Conservation (phyloP, 2,329 filamentous ascomycete genomes). For the Colletotrichum nymphaeae region DNA sequence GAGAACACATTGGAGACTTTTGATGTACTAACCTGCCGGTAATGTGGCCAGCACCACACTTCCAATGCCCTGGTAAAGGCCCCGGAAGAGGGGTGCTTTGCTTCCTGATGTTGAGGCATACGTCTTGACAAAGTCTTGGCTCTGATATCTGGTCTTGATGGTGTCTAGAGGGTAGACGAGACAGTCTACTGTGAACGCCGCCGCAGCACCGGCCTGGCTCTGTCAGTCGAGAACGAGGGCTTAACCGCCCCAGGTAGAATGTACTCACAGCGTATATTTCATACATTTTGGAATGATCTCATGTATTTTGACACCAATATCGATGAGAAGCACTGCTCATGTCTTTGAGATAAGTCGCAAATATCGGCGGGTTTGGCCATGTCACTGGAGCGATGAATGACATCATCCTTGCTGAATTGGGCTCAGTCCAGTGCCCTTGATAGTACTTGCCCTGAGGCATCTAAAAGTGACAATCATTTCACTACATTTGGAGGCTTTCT, state of each 20-base stretch:
- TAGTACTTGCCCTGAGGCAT: too few relatives aligned
- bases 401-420: background rate
- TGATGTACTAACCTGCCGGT: slow-evolving; percentile 73
- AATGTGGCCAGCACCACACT: slow-evolving; percentile 87
- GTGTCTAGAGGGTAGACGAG: slow-evolving; percentile 91
- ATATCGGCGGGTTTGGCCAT: background rate
- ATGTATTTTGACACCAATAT: background rate
- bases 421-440: background rate
- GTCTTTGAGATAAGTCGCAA: background rate
- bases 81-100: slow-evolving; percentile 70
- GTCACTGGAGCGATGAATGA: slow-evolving; percentile 3
- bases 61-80: slow-evolving; percentile 88
- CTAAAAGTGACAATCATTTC: background rate
- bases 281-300: slow-evolving; percentile 24
- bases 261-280: slow-evolving; percentile 35
- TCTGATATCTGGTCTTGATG: slow-evolving; percentile 87
- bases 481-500: too few relatives aligned
- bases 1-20: background rate
- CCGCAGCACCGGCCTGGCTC: slow-evolving; percentile 80
- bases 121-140: slow-evolving; percentile 76
- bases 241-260: background rate
- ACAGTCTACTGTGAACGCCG: slow-evolving; percentile 87
- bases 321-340: background rate
- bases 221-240: background rate
- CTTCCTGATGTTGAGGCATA: slow-evolving; percentile 70